Percentiles rank a stretch among this genome's conserved stretches.
phyloP scores from a whole-genome alignment of 345 rosid genomes.

The Gossypioides kirkii region DNA sequence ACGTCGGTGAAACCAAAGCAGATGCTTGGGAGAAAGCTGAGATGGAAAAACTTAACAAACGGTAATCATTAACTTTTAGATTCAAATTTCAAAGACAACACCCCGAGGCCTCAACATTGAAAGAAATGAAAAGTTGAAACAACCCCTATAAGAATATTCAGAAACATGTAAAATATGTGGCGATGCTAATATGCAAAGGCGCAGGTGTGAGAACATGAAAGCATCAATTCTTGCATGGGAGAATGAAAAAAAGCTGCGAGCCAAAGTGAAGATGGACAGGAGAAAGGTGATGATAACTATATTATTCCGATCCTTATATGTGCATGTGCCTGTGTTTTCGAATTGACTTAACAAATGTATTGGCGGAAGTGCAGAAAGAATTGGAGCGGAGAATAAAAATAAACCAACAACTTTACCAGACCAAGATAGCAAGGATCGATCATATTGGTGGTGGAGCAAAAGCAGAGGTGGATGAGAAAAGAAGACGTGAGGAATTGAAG shows the following conservation, averaged over 20 bases:
- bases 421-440: slow-evolving; percentile 53
- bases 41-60: slow-evolving; percentile 39
- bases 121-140: background rate
- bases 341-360: background rate
- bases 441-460: slow-evolving; percentile 49
- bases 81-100: background rate
- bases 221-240: slow-evolving; percentile 60
- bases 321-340: background rate
- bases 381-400: slow-evolving; percentile 47
- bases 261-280: slow-evolving; percentile 48
- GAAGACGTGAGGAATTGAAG: slow-evolving; percentile 42
- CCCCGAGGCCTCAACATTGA: background rate
- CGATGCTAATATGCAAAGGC: slow-evolving; percentile 1
- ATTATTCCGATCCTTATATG: background rate
- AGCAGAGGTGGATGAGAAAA: slow-evolving; percentile 55
- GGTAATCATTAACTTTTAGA: slow-evolving; percentile 25
- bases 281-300: slow-evolving; percentile 38
- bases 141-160: background rate
- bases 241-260: slow-evolving; percentile 55
- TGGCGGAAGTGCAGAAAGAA: slow-evolving; percentile 40
- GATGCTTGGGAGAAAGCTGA: slow-evolving; percentile 69
- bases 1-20: slow-evolving; percentile 29
- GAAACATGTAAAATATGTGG: background rate
- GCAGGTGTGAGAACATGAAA: slow-evolving; percentile 63
- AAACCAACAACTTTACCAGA: slow-evolving; percentile 44